Evolutionary conservation across 202 grass and related monocot species (phyloP).

Genomic region (Panicum hallii): DNA sequence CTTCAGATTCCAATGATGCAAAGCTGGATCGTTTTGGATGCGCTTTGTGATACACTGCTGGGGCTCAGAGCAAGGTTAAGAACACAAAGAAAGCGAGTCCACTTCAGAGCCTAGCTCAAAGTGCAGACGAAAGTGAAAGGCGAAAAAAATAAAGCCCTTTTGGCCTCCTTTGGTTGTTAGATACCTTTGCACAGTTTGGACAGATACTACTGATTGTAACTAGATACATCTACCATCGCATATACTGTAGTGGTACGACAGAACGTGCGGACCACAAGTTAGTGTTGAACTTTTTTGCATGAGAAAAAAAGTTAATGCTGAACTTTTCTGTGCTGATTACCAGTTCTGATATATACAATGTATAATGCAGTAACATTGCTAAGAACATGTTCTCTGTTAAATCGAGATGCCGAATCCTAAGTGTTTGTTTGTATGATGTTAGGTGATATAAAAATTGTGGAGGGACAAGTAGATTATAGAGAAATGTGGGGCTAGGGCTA

Average conservation of each 20-base stretch:
- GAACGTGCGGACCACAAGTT: constrained; percentile 12
- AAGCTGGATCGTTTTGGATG: constrained; percentile 58
- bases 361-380: background rate
- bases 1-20: constrained; percentile 49
- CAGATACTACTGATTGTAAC: constrained; percentile 35
- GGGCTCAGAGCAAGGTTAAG: constrained; percentile 26
- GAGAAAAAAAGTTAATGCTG: background rate
- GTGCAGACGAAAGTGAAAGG: constrained; percentile 32
- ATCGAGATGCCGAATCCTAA: background rate
- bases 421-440: background rate
- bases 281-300: background rate
- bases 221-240: constrained; percentile 16
- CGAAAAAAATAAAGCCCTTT: constrained; percentile 37
- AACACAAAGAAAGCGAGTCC: constrained; percentile 52
- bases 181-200: constrained; percentile 42
- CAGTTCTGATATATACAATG: background rate
- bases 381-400: constrained; percentile 2
- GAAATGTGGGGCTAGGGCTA: constrained; percentile 17
- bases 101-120: constrained; percentile 44
- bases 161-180: constrained; percentile 39
- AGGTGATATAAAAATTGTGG: background rate
- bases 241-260: background rate
- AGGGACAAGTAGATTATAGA: constrained; percentile 1
- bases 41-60: constrained; percentile 47
- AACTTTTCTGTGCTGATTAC: background rate